phyloP scores from a whole-genome alignment of 1,139 yeast genomes.

The Hansenula lynferdii region DNA sequence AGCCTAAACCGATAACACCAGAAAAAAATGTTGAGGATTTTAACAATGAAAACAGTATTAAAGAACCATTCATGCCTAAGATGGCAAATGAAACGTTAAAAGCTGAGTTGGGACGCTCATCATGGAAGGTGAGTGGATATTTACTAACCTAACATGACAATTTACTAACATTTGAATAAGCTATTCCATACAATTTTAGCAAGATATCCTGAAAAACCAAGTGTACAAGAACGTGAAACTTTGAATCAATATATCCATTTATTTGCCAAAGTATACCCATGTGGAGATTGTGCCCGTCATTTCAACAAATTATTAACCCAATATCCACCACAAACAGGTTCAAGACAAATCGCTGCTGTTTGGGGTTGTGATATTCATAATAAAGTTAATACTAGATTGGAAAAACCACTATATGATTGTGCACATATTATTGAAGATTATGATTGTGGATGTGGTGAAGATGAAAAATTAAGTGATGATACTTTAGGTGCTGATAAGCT shows the following conservation, averaged over 20 bases:
- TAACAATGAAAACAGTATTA: conserved; percentile 2
- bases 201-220: conserved; percentile 83
- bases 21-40: not conserved
- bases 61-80: conserved; percentile 86
- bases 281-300: conserved; percentile 95
- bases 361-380: conserved; percentile 99
- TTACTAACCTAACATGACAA: no score
- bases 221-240: conserved; percentile 55
- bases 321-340: conserved; percentile 80
- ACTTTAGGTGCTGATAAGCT: conserved; percentile 1
- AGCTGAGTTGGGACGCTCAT: conserved; percentile 62
- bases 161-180: no score
- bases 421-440: conserved; percentile 79
- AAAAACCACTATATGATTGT: conserved; percentile 77
- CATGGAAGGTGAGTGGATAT: no score
- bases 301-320: conserved; percentile 63
- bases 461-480: no score
- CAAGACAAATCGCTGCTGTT: conserved; percentile 77
- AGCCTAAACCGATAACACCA: conserved; percentile 21
- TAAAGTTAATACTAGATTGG: conserved; percentile 67
- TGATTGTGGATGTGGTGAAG: conserved; percentile 93
- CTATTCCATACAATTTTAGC: conserved; percentile 87
- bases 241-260: conserved; percentile 47
- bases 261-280: conserved; percentile 81
- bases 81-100: conserved; percentile 60